Base-by-base conservation (phyloP, 129 eudicot genomes). In the Kitagawia praeruptora region DNA sequence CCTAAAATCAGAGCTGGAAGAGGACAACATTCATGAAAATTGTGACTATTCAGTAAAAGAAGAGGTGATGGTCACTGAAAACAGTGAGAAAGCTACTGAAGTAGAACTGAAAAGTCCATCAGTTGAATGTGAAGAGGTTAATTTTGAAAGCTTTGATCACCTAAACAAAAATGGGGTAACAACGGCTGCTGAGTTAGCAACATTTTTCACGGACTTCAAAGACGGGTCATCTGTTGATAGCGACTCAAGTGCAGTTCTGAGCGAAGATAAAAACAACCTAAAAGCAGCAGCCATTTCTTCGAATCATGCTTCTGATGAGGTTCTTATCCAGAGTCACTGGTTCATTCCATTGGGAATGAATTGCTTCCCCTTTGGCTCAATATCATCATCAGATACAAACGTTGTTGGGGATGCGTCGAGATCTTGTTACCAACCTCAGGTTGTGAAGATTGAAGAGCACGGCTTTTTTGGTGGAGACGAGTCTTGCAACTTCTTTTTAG, bases 361-460 rank as follows among this genome's bases (percentile, higher is more conserved):
- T 58, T 73, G 81, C 80, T 86, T 82, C 79, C 77, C 58, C 7
- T 84, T 89, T 46, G 48, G 58, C 61, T 25, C 61, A 8, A 1
- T 53, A 11, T 38, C 75, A 21, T 25, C 75, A 0, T 74, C 49
- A 46, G 49, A 46, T 11, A 46, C 84, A 4, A 83, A 83, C 46
- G 37, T 83, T 75, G 64, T 87, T 79, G 88, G 88, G 23, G 90
- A 83, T 56, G 83, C 81, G 4, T 74, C 80, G 27, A 85, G 81
- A 42, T 6, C 73, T 4, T 89, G 80, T 40, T 87, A 90, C 70
- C 88, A 84, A 75, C 95, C 92, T 6, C 95, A 87, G 89, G 88
- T 86, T 79, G 94, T 93, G 74, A 93, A 93, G 81, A 87, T 89
- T 66, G 98, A 93, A 70, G 98, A 93, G 72, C 96, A 93, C 75